A percentile compares a stretch with the other conserved stretches of the same genome.
These are phyloP conservation scores for Notholithocarpus densiflorus DNA, from an alignment of 306 rosid species.

Conservation along the genomic window DNA sequence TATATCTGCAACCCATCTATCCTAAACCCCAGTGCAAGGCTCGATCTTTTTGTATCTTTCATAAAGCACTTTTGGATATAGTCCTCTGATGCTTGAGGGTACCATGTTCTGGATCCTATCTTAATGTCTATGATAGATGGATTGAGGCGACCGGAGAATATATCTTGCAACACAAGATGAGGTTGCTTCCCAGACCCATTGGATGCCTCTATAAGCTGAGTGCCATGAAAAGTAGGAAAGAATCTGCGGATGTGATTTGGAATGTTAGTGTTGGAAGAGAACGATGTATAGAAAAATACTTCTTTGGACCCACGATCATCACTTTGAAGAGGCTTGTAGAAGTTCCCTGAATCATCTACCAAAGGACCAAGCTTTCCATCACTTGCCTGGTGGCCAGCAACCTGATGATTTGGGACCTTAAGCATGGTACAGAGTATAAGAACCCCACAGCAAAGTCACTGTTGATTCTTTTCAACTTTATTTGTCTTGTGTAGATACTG, in stretches of 20 bases:
- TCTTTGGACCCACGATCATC: slow-evolving; percentile 57
- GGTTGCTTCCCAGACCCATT: slow-evolving; percentile 69
- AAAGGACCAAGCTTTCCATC: slow-evolving; percentile 72
- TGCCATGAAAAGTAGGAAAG: slow-evolving; percentile 67
- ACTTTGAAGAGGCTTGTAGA: slow-evolving; percentile 83
- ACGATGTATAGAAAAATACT: slow-evolving; percentile 39
- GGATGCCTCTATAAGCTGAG: slow-evolving; percentile 48
- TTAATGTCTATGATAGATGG: slow-evolving; percentile 69
- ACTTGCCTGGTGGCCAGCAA: slow-evolving; percentile 70
- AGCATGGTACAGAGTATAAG: slow-evolving; percentile 40
- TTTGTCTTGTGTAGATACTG: neutral
- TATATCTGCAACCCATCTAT: slow-evolving; percentile 58
- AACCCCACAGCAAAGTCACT: neutral
- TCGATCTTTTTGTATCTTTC: slow-evolving; percentile 51
- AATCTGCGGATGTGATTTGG: slow-evolving; percentile 39
- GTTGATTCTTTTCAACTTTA: neutral
- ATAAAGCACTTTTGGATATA: slow-evolving; percentile 47
- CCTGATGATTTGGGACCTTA: slow-evolving; percentile 82
- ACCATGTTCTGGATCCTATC: slow-evolving; percentile 85
- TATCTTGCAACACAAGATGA: slow-evolving; percentile 62
- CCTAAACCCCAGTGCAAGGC: slow-evolving; percentile 62
- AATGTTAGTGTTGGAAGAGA: slow-evolving; percentile 30
- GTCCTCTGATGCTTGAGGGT: slow-evolving; percentile 54
- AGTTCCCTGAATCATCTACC: slow-evolving; percentile 62
- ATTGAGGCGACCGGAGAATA: slow-evolving; percentile 17